Evolutionary conservation across 306 rosid species (phyloP).

Genomic region (Psophocarpus tetragonolobus): DNA sequence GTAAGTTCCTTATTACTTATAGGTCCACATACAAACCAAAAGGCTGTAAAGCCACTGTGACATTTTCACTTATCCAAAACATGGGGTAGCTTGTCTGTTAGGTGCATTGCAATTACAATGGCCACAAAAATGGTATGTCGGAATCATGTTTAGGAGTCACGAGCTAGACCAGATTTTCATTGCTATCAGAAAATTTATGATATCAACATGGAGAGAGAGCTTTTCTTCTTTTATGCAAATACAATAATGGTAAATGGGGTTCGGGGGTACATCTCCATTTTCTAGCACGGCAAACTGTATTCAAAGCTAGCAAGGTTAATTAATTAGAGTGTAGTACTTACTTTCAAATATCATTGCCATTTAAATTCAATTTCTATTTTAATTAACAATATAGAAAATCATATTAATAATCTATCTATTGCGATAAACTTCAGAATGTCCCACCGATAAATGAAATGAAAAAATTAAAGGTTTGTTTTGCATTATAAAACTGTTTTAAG

Average conservation of each 20-base stretch:
- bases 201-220: not conserved
- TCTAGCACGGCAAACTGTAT: not conserved
- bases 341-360: too few relatives aligned
- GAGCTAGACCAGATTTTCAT: conserved; percentile 27
- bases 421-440: not conserved
- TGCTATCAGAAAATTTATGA: not conserved
- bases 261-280: not conserved
- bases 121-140: conserved; percentile 39
- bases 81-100: conserved; percentile 50
- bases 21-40: conserved; percentile 49
- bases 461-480: too few relatives aligned
- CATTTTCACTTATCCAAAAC: conserved; percentile 36
- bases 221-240: conserved; percentile 5
- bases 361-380: not conserved
- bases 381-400: not conserved
- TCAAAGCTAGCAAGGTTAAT: not conserved
- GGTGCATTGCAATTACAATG: conserved; percentile 54
- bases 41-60: conserved; percentile 33
- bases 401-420: not conserved
- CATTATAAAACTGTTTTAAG: too few relatives aligned
- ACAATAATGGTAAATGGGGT: not conserved
- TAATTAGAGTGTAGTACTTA: not conserved
- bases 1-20: not conserved
- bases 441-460: too few relatives aligned
- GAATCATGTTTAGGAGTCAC: conserved; percentile 35